Base-by-base conservation (phyloP, 1,284 basidiomycete species). In the Tylopilus sp. region DNA sequence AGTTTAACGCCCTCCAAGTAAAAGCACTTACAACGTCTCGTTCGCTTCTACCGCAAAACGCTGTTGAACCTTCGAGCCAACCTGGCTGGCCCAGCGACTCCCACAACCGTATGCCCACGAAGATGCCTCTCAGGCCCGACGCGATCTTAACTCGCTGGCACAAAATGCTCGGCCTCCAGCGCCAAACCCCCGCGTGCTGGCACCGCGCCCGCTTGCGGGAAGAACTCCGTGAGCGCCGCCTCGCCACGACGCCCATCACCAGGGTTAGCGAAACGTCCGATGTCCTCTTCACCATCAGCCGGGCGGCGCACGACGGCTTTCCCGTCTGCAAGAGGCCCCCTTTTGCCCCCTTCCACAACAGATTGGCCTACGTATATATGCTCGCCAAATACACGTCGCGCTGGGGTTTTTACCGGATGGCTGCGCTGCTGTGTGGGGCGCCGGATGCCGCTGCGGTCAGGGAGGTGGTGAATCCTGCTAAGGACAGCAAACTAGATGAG, bases 281-380 rank as follows among this genome's bases (percentile, higher is more conserved):
- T 57, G 53, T 64, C 62, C 61, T 64, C 62, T 64, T 64, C 62
- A 64, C 62, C 61, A 64, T 64, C 62, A 64, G 62, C 47, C 62
- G 61, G 62, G 62, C 62, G 13, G 61, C 32, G 62, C 4, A 64
- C 62, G 61, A 64, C n/a, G 61, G 62, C 32, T 64, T 64, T 56
- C 62, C 62, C 53, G 0, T 64, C 62, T 9, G 62, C 62, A 64
- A 64, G 61, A 64, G 61, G 64, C 62, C 61, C 15, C 32, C 47
- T 64, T 64, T 64, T 64, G 38, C 57, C 29, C 62, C 53, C 61
- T 64, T 52, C 53, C n/a, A 64, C 61, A 64, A 64, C 9, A 53
- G 61, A 56, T 64, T 56, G 62, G 38, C 32, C 61, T 64, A 64
- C 19, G 47, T 64, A 52, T 64, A 64, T 56, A 64, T 64, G 62